A percentile compares a stretch with the other conserved stretches of the same genome.
phyloP scores from a whole-genome alignment of 805 yeast species.

The Middelhovenomyces tepae region DNA sequence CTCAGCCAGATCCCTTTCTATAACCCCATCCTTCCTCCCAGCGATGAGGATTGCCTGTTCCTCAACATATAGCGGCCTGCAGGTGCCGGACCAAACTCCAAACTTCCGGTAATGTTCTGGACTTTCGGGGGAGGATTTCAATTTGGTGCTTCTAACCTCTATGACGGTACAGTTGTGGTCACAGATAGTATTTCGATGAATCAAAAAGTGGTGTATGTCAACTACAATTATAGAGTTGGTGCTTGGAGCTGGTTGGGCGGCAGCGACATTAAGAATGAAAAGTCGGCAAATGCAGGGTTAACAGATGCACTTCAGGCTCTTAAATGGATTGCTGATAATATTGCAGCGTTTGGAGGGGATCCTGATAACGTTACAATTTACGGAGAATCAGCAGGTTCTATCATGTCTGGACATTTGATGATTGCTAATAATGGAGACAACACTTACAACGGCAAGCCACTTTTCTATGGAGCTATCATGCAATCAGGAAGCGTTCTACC shows the following conservation, averaged over 20 bases:
- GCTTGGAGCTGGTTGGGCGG: slow-evolving; percentile 30
- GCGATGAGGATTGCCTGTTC: slow-evolving; percentile 25
- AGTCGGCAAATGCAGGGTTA: slow-evolving; percentile 29
- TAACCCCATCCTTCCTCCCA: slow-evolving; percentile 7
- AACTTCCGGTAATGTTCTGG: slow-evolving; percentile 31
- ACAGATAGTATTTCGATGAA: slow-evolving; percentile 3
- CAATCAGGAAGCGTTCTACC: slow-evolving; percentile 6
- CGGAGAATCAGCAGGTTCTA: slow-evolving; percentile 34
- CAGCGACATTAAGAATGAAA: slow-evolving; percentile 7
- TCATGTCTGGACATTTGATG: slow-evolving; percentile 1
- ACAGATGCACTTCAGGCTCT: slow-evolving; percentile 30
- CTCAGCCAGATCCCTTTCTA: too few species aligned
- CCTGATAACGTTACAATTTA: slow-evolving; percentile 29
- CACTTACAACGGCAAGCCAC: neutral
- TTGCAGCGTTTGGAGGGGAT: slow-evolving; percentile 31
- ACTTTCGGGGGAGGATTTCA: slow-evolving; percentile 31
- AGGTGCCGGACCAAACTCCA: slow-evolving; percentile 28
- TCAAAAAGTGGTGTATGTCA: slow-evolving; percentile 22
- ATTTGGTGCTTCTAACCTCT: slow-evolving; percentile 22
- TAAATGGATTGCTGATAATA: slow-evolving; percentile 30
- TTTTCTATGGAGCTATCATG: slow-evolving; percentile 6
- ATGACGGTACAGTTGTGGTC: slow-evolving; percentile 19
- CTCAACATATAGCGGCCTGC: slow-evolving; percentile 33
- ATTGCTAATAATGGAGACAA: neutral
- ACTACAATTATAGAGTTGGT: slow-evolving; percentile 30